phyloP scores from a whole-genome alignment of 257 asterid species.

The Mentha longifolia region DNA sequence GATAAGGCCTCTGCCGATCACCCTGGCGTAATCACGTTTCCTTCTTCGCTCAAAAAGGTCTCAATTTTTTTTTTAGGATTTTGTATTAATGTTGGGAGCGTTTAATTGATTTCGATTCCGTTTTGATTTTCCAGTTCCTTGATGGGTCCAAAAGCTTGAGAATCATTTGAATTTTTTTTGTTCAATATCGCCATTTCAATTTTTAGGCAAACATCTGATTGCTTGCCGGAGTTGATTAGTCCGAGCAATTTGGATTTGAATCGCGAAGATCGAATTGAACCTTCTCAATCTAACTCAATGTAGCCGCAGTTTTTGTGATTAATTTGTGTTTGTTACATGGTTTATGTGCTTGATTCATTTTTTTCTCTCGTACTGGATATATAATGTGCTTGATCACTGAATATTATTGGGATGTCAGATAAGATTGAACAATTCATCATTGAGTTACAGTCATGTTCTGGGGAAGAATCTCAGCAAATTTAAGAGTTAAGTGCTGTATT shows the following conservation, averaged over 20 bases:
- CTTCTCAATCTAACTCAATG: not conserved
- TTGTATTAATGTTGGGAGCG: not conserved
- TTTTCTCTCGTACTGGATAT: not conserved
- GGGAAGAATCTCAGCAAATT: not conserved
- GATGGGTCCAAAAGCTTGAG: not conserved
- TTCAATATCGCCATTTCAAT: not conserved
- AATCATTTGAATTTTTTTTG: not conserved
- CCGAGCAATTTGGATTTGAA: slow-evolving; percentile 2
- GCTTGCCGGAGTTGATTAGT: not conserved
- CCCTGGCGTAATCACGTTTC: slow-evolving; percentile 79
- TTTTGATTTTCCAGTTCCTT: not conserved
- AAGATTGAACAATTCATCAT: not conserved
- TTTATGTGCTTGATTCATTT: too few relatives aligned
- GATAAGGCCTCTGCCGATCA: slow-evolving; percentile 47
- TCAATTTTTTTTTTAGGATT: not conserved
- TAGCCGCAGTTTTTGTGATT: not conserved
- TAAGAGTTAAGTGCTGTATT: not conserved
- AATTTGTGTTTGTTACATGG: too few relatives aligned
- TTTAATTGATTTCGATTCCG: too few relatives aligned
- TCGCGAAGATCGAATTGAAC: not conserved
- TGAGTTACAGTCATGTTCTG: not conserved
- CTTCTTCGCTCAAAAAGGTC: slow-evolving; percentile 91
- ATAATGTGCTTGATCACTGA: not conserved
- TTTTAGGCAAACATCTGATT: not conserved
- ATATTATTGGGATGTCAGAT: not conserved